Evolutionary conservation across 768 basidiomycete species (phyloP), one percentile per base, ranked within the genome.

Genomic region (Hypsizygus marmoreus): DNA sequence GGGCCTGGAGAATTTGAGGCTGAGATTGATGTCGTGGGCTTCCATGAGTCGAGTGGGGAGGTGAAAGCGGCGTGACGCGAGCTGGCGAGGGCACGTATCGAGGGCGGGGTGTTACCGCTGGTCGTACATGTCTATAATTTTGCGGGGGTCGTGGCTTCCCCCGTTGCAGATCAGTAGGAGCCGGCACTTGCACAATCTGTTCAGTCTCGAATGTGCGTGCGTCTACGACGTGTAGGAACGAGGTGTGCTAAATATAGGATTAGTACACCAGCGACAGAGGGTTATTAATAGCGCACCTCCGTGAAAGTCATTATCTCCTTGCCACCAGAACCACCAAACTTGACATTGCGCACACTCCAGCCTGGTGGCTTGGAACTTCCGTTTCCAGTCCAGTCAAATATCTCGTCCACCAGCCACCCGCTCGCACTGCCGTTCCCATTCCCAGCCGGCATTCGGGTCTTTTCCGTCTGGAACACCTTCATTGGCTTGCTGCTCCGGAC

Each of bases 251-350:
- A 16, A 9, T 13, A 37, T 14, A 16, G 13, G 23, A 50, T 63
- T 17, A 56, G 39, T 9, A 38, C 47, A 43, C 33, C 37, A 44
- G 13, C 45, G 26, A 32, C 3, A 16, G 25, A 22, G 38, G 35
- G 16, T 8, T 30, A 33, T 19, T 22, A 41, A 26, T 31, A 43
- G 52, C 80, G 43, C 50, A 92, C 91, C 82, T 95, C 93, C 12
- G 93, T 91, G 66, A 94, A 97, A 0, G 82, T 84, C 80, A 95
- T 80, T 1, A 94, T 64, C 64, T 95, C 94, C 50, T 80, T 77
- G 19, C 80, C 79, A n/a, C 81, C 79, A 11, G 67, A 65, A 48
- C 80, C 76, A 47, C 82, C 81, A 66, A 95, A 97, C 64, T 95
- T 95, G 59, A 97, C 82, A 45, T 76, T 91, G 44, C 94, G 70